Percentiles rank a stretch among this genome's conserved stretches.
Evolutionary conservation across 2,329 filamentous ascomycete genomes (phyloP).

Genomic region (Exophiala bonariae): DNA sequence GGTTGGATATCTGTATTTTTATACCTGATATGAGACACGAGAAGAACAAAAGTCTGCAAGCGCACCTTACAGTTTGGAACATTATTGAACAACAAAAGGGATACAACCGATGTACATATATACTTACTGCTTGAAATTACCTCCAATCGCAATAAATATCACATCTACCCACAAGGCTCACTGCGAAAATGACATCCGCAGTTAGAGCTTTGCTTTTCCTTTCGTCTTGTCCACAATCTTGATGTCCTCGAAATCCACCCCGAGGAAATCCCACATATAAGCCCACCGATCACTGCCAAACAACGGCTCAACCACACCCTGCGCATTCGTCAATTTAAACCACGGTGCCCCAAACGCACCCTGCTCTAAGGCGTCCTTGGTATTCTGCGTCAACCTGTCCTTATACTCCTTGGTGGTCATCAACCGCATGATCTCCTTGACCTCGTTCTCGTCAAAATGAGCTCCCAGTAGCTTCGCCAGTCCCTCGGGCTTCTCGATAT

Average conservation of each 20-base stretch:
- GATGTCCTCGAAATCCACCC: conserved; percentile 44
- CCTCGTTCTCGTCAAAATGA: conserved; percentile 53
- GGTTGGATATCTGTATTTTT: background rate
- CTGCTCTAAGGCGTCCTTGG: conserved; percentile 59
- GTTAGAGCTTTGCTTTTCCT: conserved; percentile 4
- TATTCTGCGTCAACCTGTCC: conserved; percentile 57
- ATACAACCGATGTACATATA: no score
- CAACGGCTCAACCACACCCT: conserved; percentile 60
- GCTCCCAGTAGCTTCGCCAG: conserved; percentile 44
- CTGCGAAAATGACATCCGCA: no score
- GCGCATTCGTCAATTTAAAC: conserved; percentile 59
- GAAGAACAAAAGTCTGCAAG: no score
- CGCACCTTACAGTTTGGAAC: no score
- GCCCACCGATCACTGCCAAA: conserved; percentile 78
- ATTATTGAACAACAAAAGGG: no score
- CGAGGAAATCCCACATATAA: conserved; percentile 68
- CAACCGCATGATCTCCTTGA: conserved; percentile 56
- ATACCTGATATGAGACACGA: no score
- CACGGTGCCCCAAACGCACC: conserved; percentile 79
- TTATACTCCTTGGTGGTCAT: conserved; percentile 53
- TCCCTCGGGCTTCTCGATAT: conserved; percentile 61
- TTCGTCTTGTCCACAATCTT: conserved; percentile 16
- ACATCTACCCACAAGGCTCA: no score
- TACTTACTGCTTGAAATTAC: no score
- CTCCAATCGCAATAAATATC: no score